These are phyloP conservation scores for Hypericum androsaemum DNA, from an alignment of 345 rosid species.

Conservation along the genomic window DNA sequence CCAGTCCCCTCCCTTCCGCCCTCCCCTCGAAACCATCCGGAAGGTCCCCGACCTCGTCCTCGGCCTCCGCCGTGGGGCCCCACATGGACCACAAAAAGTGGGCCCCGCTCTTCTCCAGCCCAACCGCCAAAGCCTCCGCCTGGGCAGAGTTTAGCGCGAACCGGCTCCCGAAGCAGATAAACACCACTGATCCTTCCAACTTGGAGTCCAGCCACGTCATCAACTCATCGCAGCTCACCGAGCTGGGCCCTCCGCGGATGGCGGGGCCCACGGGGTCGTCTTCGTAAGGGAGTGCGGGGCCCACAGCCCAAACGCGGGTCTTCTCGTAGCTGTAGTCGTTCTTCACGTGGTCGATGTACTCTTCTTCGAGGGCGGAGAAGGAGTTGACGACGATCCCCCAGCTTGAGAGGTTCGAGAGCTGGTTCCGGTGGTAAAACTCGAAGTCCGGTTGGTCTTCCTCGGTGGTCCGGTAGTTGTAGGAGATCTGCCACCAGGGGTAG, in stretches of 20 bases:
- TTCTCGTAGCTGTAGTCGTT: not conserved
- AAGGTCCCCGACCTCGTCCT: not conserved
- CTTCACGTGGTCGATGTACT: slow-evolving; percentile 2
- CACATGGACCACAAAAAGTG: slow-evolving; percentile 11
- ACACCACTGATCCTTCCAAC: slow-evolving; percentile 2
- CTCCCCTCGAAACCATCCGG: no score
- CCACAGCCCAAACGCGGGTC: slow-evolving; percentile 9
- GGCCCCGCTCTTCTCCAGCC: slow-evolving; percentile 6
- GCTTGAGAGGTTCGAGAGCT: not conserved
- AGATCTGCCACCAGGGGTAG: slow-evolving; percentile 33
- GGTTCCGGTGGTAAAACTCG: not conserved
- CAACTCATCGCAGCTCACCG: not conserved
- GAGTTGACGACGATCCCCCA: slow-evolving; percentile 13
- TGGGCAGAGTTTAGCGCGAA: not conserved
- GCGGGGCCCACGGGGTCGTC: no score
- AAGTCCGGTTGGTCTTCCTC: not conserved
- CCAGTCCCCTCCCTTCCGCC: slow-evolving; percentile 9
- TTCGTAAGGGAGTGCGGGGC: slow-evolving; percentile 5
- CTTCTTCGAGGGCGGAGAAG: not conserved
- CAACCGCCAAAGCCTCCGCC: slow-evolving; percentile 6
- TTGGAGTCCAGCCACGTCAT: slow-evolving; percentile 9
- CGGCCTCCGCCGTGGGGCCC: not conserved
- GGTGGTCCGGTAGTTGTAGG: not conserved
- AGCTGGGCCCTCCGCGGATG: slow-evolving; percentile 1
- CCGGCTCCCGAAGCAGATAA: slow-evolving; percentile 11